A percentile compares a stretch with the other conserved stretches of the same genome.
Conservation (phyloP, 1,139 yeast genomes). For the Scheffersomyces insectosa region DNA sequence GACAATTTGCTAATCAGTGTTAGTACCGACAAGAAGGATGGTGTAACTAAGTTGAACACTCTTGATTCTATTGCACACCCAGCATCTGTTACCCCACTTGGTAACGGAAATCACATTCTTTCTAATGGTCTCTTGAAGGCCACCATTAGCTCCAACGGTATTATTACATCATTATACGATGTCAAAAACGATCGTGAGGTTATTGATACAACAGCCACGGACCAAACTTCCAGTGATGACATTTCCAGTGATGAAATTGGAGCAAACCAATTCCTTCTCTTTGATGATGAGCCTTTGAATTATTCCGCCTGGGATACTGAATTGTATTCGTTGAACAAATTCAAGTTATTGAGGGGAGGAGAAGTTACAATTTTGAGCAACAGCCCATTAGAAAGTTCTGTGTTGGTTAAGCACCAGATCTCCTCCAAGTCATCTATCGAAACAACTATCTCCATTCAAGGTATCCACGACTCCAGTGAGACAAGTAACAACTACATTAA, state of each 20-base stretch:
- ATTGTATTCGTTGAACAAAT: slow-evolving; percentile 74
- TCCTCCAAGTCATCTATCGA: slow-evolving; percentile 59
- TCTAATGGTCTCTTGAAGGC: slow-evolving; percentile 65
- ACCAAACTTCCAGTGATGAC: slow-evolving; percentile 43
- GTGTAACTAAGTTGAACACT: slow-evolving; percentile 13
- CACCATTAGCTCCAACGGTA: slow-evolving; percentile 59
- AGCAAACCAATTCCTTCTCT: slow-evolving; percentile 77
- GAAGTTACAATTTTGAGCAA: slow-evolving; percentile 51
- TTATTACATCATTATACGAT: slow-evolving; percentile 68
- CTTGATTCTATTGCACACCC: slow-evolving; percentile 40
- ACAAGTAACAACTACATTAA: slow-evolving; percentile 40
- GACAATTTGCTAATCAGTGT: slow-evolving; percentile 12
- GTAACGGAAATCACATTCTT: slow-evolving; percentile 47
- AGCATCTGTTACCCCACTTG: slow-evolving; percentile 42
- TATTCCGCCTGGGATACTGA: slow-evolving; percentile 99
- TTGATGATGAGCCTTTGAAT: slow-evolving; percentile 85
- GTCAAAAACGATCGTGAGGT: slow-evolving; percentile 61
- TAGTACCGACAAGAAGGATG: slow-evolving; percentile 14
- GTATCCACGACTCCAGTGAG: slow-evolving; percentile 33
- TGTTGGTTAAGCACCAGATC: slow-evolving; percentile 60
- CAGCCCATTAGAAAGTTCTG: slow-evolving; percentile 61
- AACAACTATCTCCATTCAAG: slow-evolving; percentile 72
- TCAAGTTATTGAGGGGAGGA: slow-evolving; percentile 46
- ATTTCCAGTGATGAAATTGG: slow-evolving; percentile 34
- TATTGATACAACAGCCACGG: slow-evolving; percentile 53